A percentile compares a stretch with the other conserved stretches of the same genome.
Evolutionary conservation across 2,329 filamentous ascomycete species (phyloP).

Genomic region (Tolypocladium ophioglossoides): DNA sequence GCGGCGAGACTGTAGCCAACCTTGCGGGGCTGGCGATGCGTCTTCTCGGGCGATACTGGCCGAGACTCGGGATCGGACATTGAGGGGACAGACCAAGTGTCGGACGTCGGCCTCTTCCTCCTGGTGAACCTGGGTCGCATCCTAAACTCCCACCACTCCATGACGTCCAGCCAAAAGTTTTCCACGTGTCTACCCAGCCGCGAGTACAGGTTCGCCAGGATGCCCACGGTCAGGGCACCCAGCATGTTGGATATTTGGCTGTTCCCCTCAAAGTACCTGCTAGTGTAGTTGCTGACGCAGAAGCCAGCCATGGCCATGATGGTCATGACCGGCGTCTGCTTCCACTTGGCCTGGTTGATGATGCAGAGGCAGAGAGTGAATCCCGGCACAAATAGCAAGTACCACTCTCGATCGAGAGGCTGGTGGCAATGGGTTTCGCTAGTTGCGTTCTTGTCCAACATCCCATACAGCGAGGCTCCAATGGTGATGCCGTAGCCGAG

Average conservation of each 20-base stretch:
- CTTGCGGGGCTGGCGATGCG: constrained; percentile 24
- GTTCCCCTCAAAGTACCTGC: constrained; percentile 55
- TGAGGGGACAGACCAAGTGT: constrained; percentile 20
- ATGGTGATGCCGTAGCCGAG: constrained; percentile 66
- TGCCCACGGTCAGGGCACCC: constrained; percentile 64
- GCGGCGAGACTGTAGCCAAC: constrained; percentile 70
- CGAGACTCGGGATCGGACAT: constrained; percentile 22
- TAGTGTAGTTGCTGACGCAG: constrained; percentile 63
- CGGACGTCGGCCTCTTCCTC: constrained; percentile 15
- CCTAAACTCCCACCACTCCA: constrained; percentile 37
- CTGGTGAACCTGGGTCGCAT: constrained; percentile 25
- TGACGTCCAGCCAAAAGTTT: constrained; percentile 39
- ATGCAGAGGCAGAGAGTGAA: constrained; percentile 68
- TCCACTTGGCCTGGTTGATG: constrained; percentile 75
- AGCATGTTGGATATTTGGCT: constrained; percentile 69
- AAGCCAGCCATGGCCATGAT: constrained; percentile 65
- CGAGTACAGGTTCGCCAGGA: constrained; percentile 70
- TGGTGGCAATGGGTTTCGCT: constrained; percentile 29
- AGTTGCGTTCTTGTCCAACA: constrained; percentile 46
- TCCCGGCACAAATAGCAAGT: constrained; percentile 62
- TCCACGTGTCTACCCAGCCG: constrained; percentile 50
- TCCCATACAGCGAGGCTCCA: constrained; percentile 54
- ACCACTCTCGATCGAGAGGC: constrained; percentile 33
- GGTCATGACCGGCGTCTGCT: constrained; percentile 67
- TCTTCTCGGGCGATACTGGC: constrained; percentile 11